Evolutionary conservation across 2,329 filamentous ascomycete genomes (phyloP), one percentile per base, ranked within the genome.

Genomic region (Didymella exigua): DNA sequence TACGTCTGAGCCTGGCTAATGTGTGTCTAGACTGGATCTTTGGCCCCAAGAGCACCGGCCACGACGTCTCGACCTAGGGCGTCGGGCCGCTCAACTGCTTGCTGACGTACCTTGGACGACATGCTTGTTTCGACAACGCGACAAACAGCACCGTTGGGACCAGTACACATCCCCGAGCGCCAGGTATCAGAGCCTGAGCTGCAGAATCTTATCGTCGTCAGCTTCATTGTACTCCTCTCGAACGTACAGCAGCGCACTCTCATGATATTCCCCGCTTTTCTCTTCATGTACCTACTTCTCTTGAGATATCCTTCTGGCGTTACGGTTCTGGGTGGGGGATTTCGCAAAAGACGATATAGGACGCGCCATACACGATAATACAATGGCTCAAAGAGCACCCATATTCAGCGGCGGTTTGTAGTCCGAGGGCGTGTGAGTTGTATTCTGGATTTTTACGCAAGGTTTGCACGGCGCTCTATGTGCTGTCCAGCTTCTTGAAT

Each of bases 271-370:
- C 11, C 14, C 40, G n/a, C 11, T 24, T 14, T 54, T 41, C 33
- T 6, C 45, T 54, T 54, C 52, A 10, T 46, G 52, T 55, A 55
- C 40, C 52, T 55, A 55, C 27, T 55, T 55, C 21, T 11, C 24
- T 34, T 24, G 27, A 49, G 45, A 55, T 55, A 49, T 46, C 52
- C 52, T 49, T 46, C 16, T 36, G 19, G 8, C 26, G 38, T 49
- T n/a, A 16, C 21, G 24, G 26, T 19, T 46, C 43, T 37, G 14
- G 34, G 34, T 9, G 18, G 45, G 14, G 4, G 4, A 7, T 10
- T 31, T 2, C 9, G n/a, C 11, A 16, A 40, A 38, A 40, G 24
- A 40, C 33, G 19, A 21, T 18, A 18, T 36, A 36, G 33, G 19
- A 13, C 18, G 19, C 18, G 13, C 18, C 16, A 19, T 21, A 36